A percentile compares a stretch with the other conserved stretches of the same genome.
Conservation (phyloP, 177 flowering plant species). For the Telopea speciosissima region DNA sequence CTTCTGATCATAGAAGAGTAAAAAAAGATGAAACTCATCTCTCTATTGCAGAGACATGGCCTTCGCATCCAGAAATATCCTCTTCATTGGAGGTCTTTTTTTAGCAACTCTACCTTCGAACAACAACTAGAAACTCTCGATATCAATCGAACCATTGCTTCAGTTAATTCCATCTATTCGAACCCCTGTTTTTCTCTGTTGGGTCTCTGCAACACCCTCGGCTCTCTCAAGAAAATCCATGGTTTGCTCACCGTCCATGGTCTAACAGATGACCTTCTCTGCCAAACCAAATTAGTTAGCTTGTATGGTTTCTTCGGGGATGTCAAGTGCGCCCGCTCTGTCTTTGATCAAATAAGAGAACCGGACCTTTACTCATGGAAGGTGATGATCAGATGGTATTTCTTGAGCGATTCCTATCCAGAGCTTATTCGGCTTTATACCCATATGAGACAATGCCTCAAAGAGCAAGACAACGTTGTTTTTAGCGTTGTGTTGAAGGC, state of each 20-base stretch:
- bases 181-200: conserved; percentile 34
- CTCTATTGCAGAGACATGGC: conserved; percentile 4
- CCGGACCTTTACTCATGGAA: conserved; percentile 63
- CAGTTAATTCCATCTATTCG: conserved; percentile 26
- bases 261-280: conserved; percentile 24
- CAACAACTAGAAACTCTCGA: not conserved
- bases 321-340: conserved; percentile 35
- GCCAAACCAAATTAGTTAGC: conserved; percentile 49
- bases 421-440: conserved; percentile 43
- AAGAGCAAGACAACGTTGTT: conserved; percentile 41
- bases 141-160: conserved; percentile 17
- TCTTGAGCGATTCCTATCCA: conserved; percentile 31
- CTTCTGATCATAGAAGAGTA: not conserved
- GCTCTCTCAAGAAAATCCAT: conserved; percentile 37
- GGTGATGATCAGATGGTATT: conserved; percentile 68
- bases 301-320: conserved; percentile 50
- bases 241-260: conserved; percentile 46
- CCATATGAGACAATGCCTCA: conserved; percentile 30
- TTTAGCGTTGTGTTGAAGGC: conserved; percentile 66
- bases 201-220: conserved; percentile 30
- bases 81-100: not conserved
- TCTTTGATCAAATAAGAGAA: conserved; percentile 46
- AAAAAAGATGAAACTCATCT: conserved; percentile 10
- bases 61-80: not conserved
- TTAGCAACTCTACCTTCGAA: not conserved